Conservation (phyloP, 2,329 filamentous ascomycete species). For the Hypoxylon sp. region DNA sequence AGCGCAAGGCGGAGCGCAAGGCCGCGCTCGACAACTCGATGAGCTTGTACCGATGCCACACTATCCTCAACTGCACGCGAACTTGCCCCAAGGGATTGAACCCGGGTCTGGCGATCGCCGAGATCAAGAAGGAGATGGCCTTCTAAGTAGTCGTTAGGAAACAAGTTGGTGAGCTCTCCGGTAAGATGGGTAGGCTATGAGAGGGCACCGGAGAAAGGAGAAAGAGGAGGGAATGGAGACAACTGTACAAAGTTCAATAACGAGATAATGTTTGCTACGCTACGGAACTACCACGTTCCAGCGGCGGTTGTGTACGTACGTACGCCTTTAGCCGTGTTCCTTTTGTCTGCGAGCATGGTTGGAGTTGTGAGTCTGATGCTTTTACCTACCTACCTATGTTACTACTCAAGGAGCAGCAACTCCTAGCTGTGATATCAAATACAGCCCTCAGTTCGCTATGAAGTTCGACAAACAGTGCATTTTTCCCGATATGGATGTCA, state of each 20-base stretch:
- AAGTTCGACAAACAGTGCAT: constrained; percentile 5
- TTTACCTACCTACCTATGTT: constrained; percentile 14
- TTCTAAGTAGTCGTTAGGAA: constrained; percentile 53
- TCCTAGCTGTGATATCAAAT: constrained; percentile 30
- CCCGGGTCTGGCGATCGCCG: constrained; percentile 92
- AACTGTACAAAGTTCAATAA: constrained; percentile 33
- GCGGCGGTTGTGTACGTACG: constrained; percentile 31
- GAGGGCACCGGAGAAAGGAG: background rate
- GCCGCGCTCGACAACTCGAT: constrained; percentile 96
- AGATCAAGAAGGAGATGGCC: constrained; percentile 98
- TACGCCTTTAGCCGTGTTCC: constrained; percentile 45
- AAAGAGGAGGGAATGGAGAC: constrained; percentile 3
- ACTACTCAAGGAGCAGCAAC: constrained; percentile 9
- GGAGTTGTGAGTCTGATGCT: constrained; percentile 42
- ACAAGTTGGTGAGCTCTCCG: background rate
- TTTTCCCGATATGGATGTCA: background rate
- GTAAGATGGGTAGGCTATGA: background rate
- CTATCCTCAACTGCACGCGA: constrained; percentile 97
- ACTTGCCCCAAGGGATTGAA: constrained; percentile 99
- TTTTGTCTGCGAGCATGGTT: constrained; percentile 45
- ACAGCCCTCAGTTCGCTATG: constrained; percentile 18
- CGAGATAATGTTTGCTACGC: constrained; percentile 41
- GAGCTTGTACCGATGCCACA: constrained; percentile 99
- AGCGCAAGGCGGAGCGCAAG: constrained; percentile 89
- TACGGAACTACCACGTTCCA: constrained; percentile 22